Evolutionary conservation across 257 asterid species (phyloP), one percentile per base, ranked within the genome.

Genomic region (Verbascum thapsus): DNA sequence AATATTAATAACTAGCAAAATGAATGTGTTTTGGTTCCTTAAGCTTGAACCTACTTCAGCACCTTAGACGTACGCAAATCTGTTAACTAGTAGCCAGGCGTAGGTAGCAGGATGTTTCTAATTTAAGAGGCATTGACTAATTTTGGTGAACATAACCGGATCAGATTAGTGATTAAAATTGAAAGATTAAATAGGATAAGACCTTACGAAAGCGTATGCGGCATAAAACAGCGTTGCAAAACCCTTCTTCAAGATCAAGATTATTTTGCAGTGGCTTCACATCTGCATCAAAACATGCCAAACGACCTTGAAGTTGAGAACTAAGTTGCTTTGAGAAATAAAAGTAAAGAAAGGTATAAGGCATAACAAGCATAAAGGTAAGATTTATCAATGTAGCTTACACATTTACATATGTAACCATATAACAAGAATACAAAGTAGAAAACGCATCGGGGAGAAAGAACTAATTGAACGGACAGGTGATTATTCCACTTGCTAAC

Each of bases 161-260:
- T n/a, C n/a, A n/a, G n/a, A 26, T 26, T 26, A 26, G 32, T 26
- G 32, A 26, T 26, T 26, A 58, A 61, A 42, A 62, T 63, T 49
- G 50, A 78, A 63, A 81, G 69, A 79, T 61, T 69, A 78, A 85
- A 81, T 66, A 72, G 78, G 81, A 74, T 81, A 79, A 85, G 97
- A 94, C 99, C 99, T 94, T 94, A 94, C 99, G 99, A 84, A 94
- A 90, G 78, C 99, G 99, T 81, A 90, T 83, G 75, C 97, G 99
- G 85, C 96, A 87, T 68, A 90, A 72, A 73, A 90, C 70, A 62
- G 99, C 85, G 78, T 76, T 85, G 87, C 97, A 94, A 58, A 81
- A 78, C 63, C 99, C 99, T 85, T 90, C 97, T 85, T 94, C 99
- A 76, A 87, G 81, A 81, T 87, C 90, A 8, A 74, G 80, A 73